Conservation (phyloP, 1,284 basidiomycete species). For the Ganoderma sp. region DNA sequence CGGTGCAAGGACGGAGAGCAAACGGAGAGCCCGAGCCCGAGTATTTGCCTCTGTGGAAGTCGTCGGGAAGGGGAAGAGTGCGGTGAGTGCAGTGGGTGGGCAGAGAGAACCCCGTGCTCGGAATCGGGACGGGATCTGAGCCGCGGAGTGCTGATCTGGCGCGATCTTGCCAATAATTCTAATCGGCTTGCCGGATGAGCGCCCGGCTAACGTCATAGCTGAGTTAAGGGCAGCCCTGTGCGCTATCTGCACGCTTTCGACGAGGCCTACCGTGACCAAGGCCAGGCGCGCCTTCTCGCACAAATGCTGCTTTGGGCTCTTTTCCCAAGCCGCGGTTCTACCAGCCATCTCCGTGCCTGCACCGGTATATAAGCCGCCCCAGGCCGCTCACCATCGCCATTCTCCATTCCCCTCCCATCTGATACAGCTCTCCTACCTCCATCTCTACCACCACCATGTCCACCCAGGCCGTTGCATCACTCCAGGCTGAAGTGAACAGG, state of each 20-base stretch:
- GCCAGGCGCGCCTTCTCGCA: not conserved
- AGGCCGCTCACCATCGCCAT: not conserved
- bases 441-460: slow-evolving; percentile 24
- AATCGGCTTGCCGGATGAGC: not conserved
- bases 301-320: not conserved
- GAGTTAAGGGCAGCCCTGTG: not conserved
- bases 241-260: not conserved
- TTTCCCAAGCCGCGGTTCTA: not conserved
- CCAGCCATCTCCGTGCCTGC: not conserved
- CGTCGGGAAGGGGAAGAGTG: not conserved
- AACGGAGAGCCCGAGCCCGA: not conserved
- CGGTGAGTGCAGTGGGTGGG: not conserved
- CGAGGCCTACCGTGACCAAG: slow-evolving; percentile 7
- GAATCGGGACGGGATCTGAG: slow-evolving; percentile 7
- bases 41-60: not conserved
- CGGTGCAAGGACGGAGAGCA: not conserved
- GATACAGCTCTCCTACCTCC: slow-evolving; percentile 3
- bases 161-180: not conserved
- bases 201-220: not conserved
- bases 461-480: slow-evolving; percentile 39
- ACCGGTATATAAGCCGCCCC: slow-evolving; percentile 16
- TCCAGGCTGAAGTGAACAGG: slow-evolving; percentile 59
- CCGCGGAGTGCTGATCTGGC: not conserved
- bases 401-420: slow-evolving; percentile 14
- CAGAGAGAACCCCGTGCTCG: not conserved